A percentile compares a stretch with the other conserved stretches of the same genome.
These are phyloP conservation scores for Talaromyces albobiverticillius DNA, from an alignment of 2,329 filamentous ascomycete genomes.

Conservation along the genomic window DNA sequence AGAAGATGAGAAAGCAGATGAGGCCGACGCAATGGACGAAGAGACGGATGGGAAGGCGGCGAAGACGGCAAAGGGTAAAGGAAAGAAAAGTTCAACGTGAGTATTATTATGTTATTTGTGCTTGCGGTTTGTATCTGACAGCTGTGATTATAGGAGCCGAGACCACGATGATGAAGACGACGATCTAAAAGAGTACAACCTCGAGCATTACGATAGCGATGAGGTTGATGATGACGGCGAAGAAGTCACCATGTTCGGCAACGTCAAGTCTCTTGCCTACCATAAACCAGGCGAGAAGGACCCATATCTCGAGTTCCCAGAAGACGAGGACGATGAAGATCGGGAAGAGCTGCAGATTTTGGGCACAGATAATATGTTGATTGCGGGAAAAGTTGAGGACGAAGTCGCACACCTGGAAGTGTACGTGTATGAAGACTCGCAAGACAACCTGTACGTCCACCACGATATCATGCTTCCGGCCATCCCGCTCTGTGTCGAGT, in stretches of 20 bases:
- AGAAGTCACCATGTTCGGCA: constrained; percentile 89
- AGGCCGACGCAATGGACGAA: constrained; percentile 36
- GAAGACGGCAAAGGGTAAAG: constrained; percentile 21
- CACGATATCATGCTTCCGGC: constrained; percentile 99
- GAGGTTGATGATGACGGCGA: constrained; percentile 64
- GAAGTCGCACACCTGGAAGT: constrained; percentile 95
- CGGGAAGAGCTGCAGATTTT: constrained; percentile 91
- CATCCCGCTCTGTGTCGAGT: constrained; percentile 92
- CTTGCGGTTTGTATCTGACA: background rate
- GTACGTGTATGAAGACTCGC: constrained; percentile 93
- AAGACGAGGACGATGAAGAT: constrained; percentile 80
- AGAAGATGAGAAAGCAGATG: constrained; percentile 40
- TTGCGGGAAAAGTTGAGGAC: constrained; percentile 93
- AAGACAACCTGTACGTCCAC: constrained; percentile 97
- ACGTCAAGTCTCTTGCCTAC: constrained; percentile 88
- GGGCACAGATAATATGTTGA: constrained; percentile 85
- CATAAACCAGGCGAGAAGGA: constrained; percentile 93
- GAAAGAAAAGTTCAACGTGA: constrained; percentile 15
- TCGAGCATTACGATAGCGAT: constrained; percentile 93
- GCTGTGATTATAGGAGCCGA: constrained; percentile 1
- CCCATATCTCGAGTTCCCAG: constrained; percentile 88
- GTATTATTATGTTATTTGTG: background rate
- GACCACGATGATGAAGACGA: constrained; percentile 78
- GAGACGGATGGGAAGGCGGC: constrained; percentile 20
- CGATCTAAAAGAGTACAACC: constrained; percentile 91